Conservation (phyloP, 345 rosid genomes). For the rapeseed (Brassica napus) region Da-Ae NC_063444.1:47238001-47238500, state of each 20-base stretch:
- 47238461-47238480: constrained; percentile 7
- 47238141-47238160: not conserved
- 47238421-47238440: constrained; percentile 6
- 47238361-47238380: constrained; percentile 29
- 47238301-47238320: not conserved
- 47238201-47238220: not conserved
- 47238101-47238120: not conserved
- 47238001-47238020: not conserved
- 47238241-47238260: not conserved
- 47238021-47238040: not conserved
- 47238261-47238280: not conserved
- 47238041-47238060: not conserved
- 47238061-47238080: not conserved
- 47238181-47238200: not conserved
- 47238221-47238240: not conserved
- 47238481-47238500: not conserved
- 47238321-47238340: constrained; percentile 20
- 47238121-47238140: not conserved
- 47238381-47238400: constrained; percentile 31
- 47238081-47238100: not conserved
- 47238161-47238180: not conserved
- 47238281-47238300: not conserved
- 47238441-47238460: constrained; percentile 18
- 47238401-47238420: constrained; percentile 25
- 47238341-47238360: not conserved